Evolutionary conservation across 768 basidiomycete species (phyloP), one percentile per base, ranked within the genome.

Genomic region (Lactifluus piperatus): DNA sequence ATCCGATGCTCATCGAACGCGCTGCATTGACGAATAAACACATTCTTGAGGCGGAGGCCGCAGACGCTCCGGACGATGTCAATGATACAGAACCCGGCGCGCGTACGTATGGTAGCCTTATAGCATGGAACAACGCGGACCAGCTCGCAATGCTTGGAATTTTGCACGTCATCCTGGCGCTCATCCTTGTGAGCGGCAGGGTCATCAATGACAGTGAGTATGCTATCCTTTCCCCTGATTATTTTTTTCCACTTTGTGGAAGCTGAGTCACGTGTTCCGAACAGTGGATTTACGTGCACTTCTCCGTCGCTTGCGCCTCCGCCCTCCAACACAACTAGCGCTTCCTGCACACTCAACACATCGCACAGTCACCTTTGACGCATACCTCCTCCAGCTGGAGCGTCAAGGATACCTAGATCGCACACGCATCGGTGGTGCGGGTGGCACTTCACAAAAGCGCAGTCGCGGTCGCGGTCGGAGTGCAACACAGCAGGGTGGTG

Each of bases 361-460:
- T 60, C 79, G 74, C 51, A 71, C 71, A 5, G 71, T 86, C 41
- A 73, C 81, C 2, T 71, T 94, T 32, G 86, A 94, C 55, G 69
- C 74, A 1, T 88, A 82, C 71, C 83, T 97, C 30, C 72, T 76
- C 6, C 71, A 74, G 0, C 79, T 94, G 32, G 71, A 82, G 5
- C 79, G 80, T 11, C 88, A 91, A 65, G 82, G 82, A 10, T 97
- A 91, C 69, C 77, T 98, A 41, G 91, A 95, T 66, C 82, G 83
- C 7, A 70, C 75, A 27, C 75, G 76, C 46, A 70, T 79, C 16
- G 84, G 82, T 18, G 66, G 54, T 9, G 64, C 57, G 13, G 73
- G 72, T 45, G 77, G 69, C 4, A 18, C 51, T 71, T 70, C 54
- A 3, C 60, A 56, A 0, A 86, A 86, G 63, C 81, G 82, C 22